These are phyloP conservation scores for Spizellomyces punctatus DNA, from an alignment of 192 early-diverging fungal genomes.

Conservation along the genomic window DNA sequence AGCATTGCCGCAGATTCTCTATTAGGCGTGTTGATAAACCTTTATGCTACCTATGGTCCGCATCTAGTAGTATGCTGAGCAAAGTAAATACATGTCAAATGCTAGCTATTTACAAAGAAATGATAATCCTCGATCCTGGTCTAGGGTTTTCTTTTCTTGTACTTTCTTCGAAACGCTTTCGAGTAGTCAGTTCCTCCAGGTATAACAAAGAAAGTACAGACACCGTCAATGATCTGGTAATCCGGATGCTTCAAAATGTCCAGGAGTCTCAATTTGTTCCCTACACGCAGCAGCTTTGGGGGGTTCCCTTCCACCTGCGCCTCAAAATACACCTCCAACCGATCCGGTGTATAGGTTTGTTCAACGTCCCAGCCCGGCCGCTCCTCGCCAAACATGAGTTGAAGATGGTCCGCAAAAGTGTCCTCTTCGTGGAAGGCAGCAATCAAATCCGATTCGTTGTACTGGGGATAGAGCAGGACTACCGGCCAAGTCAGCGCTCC, in stretches of 20 bases:
- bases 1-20: too few relatives aligned
- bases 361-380: conserved; percentile 83
- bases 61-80: too few relatives aligned
- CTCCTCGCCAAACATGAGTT: conserved; percentile 68
- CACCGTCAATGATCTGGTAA: conserved; percentile 79
- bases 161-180: conserved; percentile 64
- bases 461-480: conserved; percentile 93
- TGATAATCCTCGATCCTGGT: too few relatives aligned
- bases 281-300: conserved; percentile 44
- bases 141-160: conserved; percentile 32
- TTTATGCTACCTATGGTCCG: too few relatives aligned
- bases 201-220: conserved; percentile 86
- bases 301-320: conserved; percentile 56
- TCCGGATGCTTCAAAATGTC: conserved; percentile 64
- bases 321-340: conserved; percentile 83
- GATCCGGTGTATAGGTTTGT: conserved; percentile 66
- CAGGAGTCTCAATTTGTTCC: conserved; percentile 62
- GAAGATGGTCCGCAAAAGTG: conserved; percentile 83
- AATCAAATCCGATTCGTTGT: conserved; percentile 88
- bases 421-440: conserved; percentile 79
- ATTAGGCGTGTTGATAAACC: too few relatives aligned
- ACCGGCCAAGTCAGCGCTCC: conserved; percentile 75
- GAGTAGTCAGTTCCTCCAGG: conserved; percentile 64
- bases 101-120: too few relatives aligned
- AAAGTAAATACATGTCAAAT: too few relatives aligned